A percentile compares a stretch with the other conserved stretches of the same genome.
phyloP scores from a whole-genome alignment of 2,329 filamentous ascomycete species.

The Immersiporthe knoxdaviesiana region DNA sequence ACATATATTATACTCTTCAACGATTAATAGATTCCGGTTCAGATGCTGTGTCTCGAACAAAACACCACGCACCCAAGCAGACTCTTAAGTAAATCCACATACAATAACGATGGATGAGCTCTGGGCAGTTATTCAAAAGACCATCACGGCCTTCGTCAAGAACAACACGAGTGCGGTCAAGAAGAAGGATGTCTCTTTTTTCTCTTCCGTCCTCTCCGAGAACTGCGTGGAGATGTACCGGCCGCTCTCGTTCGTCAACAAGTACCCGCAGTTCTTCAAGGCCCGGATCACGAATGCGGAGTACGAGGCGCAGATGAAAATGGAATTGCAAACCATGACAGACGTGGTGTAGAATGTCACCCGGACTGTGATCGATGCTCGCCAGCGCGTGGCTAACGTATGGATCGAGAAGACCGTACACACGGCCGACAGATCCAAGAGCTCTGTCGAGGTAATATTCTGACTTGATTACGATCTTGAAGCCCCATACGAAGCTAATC shows the following conservation, averaged over 20 bases:
- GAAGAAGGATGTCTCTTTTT: slow-evolving; percentile 29
- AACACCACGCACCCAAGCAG: not conserved
- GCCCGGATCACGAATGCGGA: slow-evolving; percentile 33
- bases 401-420: slow-evolving; percentile 32
- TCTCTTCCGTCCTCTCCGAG: slow-evolving; percentile 30
- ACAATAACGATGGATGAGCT: slow-evolving; percentile 18
- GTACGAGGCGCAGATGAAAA: slow-evolving; percentile 31
- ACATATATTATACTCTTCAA: no score
- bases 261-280: slow-evolving; percentile 33
- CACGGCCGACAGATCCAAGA: slow-evolving; percentile 23
- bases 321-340: slow-evolving; percentile 29
- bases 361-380: slow-evolving; percentile 30
- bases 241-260: slow-evolving; percentile 31
- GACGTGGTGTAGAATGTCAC: slow-evolving; percentile 31
- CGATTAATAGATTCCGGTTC: no score
- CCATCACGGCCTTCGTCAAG: slow-evolving; percentile 24
- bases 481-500: slow-evolving; percentile 2
- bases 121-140: slow-evolving; percentile 19
- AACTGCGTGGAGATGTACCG: slow-evolving; percentile 32
- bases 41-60: not conserved
- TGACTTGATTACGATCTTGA: not conserved
- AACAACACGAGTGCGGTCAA: slow-evolving; percentile 32
- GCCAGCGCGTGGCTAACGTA: slow-evolving; percentile 23
- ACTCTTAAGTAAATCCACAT: not conserved
- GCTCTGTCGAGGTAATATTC: slow-evolving; percentile 28